Percentiles rank a stretch among this genome's conserved stretches.
Evolutionary conservation across 2,329 filamentous ascomycete species (phyloP).

Genomic region (Claviceps pusilla): DNA sequence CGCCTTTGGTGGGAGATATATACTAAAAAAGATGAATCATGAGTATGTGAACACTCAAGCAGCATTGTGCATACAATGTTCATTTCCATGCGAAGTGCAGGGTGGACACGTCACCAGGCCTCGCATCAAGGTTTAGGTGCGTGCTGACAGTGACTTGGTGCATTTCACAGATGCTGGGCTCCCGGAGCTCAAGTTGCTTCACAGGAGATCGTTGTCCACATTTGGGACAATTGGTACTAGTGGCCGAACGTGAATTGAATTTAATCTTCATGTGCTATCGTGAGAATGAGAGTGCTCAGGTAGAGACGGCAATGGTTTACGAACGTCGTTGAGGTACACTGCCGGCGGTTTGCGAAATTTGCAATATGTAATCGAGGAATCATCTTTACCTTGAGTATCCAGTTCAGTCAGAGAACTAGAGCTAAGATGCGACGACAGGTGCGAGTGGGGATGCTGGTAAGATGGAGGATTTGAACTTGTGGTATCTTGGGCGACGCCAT

Average conservation of each 20-base stretch:
- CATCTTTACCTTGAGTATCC: conserved; percentile 4
- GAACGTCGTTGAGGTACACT: conserved; percentile 11
- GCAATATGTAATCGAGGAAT: not conserved
- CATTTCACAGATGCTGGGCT: not conserved
- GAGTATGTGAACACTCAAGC: not conserved
- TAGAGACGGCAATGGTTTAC: conserved; percentile 26
- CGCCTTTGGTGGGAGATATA: not conserved
- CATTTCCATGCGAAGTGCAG: not conserved
- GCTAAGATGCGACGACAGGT: conserved; percentile 15
- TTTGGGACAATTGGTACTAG: not conserved
- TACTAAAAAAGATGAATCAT: not conserved
- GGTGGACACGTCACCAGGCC: not conserved
- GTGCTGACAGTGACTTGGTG: not conserved
- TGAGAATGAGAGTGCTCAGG: conserved; percentile 14
- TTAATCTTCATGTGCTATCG: conserved; percentile 20
- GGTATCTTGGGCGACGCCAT: conserved; percentile 1
- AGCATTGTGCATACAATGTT: not conserved
- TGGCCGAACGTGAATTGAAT: conserved; percentile 2
- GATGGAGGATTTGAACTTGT: conserved; percentile 6
- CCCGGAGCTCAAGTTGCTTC: not conserved
- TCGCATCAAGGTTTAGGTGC: not conserved
- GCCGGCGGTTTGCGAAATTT: not conserved
- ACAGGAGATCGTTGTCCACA: not conserved
- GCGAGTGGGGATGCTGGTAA: conserved; percentile 6
- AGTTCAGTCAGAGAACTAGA: conserved; percentile 9